phyloP scores from a whole-genome alignment of 495 filamentous ascomycete species.

The Podospora australis region DNA sequence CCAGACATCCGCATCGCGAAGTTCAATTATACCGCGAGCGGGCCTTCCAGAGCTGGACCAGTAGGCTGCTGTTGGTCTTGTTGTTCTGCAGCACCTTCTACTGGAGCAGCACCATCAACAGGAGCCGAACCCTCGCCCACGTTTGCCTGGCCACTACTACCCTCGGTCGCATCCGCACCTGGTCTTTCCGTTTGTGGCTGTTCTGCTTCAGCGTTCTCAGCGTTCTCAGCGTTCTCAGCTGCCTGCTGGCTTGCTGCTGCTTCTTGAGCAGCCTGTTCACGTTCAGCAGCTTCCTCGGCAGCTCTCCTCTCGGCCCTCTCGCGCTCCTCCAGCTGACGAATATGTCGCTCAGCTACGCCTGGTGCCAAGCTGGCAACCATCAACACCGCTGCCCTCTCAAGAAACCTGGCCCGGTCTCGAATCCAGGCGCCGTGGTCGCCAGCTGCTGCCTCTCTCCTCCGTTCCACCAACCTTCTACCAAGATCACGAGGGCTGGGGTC shows the following conservation, averaged over 20 bases:
- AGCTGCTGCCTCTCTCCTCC: conserved; percentile 39
- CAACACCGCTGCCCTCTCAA: conserved; percentile 70
- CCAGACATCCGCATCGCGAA: too few species aligned
- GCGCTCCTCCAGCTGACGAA: conserved; percentile 59
- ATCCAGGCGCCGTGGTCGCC: conserved; percentile 51
- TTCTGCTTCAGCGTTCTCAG: not conserved
- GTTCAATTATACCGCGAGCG: too few species aligned
- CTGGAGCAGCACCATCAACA: too few species aligned
- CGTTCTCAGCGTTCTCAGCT: not conserved
- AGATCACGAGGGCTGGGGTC: conserved; percentile 46
- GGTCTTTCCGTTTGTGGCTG: not conserved
- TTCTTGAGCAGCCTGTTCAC: conserved; percentile 2
- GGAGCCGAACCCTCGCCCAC: too few species aligned
- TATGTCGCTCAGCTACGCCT: conserved; percentile 77
- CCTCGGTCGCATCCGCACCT: not conserved
- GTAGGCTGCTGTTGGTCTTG: not conserved
- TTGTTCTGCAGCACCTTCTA: not conserved
- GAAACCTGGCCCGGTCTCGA: conserved; percentile 50
- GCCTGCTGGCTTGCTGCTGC: not conserved
- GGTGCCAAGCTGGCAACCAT: conserved; percentile 82
- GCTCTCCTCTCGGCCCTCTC: conserved; percentile 45
- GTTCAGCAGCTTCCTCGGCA: conserved; percentile 32
- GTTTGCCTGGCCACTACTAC: not conserved
- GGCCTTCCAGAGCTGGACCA: too few species aligned
- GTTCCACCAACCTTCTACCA: conserved; percentile 49